Conservation (phyloP, 768 basidiomycete genomes). For the Calocera cornea region DNA sequence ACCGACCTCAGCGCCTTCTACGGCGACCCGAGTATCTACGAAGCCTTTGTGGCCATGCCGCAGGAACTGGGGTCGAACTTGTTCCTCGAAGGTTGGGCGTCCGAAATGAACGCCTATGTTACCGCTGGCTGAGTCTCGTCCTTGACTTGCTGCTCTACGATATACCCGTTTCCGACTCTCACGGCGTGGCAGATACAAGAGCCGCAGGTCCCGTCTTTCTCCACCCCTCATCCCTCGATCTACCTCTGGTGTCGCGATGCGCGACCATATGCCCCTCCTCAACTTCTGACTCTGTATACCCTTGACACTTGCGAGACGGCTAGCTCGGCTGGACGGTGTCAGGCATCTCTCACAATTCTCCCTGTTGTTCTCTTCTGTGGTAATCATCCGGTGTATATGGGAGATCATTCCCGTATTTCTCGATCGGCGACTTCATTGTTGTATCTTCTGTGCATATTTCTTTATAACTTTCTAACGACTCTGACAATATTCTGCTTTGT, state of each 20-base stretch:
- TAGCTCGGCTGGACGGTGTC: neutral
- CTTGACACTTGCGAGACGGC: neutral
- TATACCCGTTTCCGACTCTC: neutral
- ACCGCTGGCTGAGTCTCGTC: no score
- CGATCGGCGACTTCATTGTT: no score
- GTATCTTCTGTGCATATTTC: neutral
- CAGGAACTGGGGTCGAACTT: no score
- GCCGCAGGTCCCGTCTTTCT: neutral
- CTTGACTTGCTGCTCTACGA: neutral
- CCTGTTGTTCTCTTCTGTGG: neutral
- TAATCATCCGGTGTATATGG: neutral
- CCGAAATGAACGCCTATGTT: no score
- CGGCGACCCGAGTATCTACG: no score
- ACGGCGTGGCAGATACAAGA: neutral
- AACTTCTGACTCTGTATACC: neutral
- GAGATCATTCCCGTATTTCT: neutral
- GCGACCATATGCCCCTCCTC: neutral
- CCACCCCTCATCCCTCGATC: neutral
- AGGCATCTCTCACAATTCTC: neutral
- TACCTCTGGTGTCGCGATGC: neutral
- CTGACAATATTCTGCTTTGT: neutral
- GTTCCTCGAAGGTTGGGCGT: no score
- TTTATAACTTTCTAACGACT: no score
- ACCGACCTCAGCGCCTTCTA: no score
- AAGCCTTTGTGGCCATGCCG: no score